These are phyloP conservation scores for Fusarium nanum DNA, from an alignment of 2,329 filamentous ascomycete species.

Conservation along the genomic window DNA sequence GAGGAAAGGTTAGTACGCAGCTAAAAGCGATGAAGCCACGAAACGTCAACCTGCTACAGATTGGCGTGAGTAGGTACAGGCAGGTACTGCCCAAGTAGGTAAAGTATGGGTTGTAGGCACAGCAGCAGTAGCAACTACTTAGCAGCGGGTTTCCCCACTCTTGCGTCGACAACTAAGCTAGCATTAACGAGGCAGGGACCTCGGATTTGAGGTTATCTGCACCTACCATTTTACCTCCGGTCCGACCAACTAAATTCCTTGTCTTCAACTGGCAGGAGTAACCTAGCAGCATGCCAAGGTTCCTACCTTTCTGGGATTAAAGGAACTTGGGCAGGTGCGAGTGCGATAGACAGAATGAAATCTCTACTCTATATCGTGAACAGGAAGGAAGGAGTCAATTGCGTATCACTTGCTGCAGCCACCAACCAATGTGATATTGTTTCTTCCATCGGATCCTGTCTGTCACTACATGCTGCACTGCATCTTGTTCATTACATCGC, in stretches of 20 bases:
- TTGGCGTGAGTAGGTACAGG: conserved; percentile 3
- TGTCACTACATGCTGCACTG: conserved; percentile 17
- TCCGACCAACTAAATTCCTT: conserved; percentile 3
- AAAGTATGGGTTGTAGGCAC: background rate
- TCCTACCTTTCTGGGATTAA: background rate
- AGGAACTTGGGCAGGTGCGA: background rate
- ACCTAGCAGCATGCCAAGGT: background rate
- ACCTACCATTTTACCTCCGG: conserved; percentile 24
- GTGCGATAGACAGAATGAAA: background rate
- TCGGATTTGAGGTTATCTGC: conserved; percentile 33
- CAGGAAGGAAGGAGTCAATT: conserved; percentile 13
- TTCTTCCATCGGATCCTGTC: conserved; percentile 17
- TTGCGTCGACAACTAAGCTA: conserved; percentile 30
- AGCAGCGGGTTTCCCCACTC: conserved; percentile 14
- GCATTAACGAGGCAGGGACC: conserved; percentile 17
- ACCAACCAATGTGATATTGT: conserved; percentile 33
- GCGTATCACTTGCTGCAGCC: conserved; percentile 23
- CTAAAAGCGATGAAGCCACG: conserved; percentile 13
- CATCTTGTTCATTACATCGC: conserved; percentile 29
- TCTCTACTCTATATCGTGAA: conserved; percentile 23
- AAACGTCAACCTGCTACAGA: conserved; percentile 18
- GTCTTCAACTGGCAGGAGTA: conserved; percentile 7
- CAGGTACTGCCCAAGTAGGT: background rate
- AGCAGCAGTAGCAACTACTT: background rate
- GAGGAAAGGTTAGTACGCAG: background rate